Percentiles rank a stretch among this genome's conserved stretches.
Evolutionary conservation across 441 rosid genomes (phyloP).

Genomic region (Eutrema salsugineum): DNA sequence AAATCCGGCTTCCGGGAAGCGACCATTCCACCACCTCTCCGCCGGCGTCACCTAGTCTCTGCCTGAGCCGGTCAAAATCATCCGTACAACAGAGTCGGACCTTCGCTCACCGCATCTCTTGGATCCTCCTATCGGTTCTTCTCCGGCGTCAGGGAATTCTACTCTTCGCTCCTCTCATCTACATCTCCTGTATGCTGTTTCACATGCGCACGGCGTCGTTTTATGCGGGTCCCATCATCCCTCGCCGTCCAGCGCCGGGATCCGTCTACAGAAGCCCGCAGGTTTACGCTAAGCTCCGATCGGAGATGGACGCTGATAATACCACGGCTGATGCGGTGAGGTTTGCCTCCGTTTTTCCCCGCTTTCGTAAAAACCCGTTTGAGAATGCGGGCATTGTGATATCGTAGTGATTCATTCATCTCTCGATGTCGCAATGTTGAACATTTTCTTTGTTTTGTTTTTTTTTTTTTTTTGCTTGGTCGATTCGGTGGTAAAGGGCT

Average conservation of each 20-base stretch:
- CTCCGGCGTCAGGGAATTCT: slow-evolving; percentile 84
- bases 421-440: not conserved
- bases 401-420: not conserved
- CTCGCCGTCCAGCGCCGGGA: slow-evolving; percentile 65
- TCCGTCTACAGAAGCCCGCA: slow-evolving; percentile 82
- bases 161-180: slow-evolving; percentile 70
- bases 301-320: slow-evolving; percentile 72
- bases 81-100: slow-evolving; percentile 37
- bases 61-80: slow-evolving; percentile 44
- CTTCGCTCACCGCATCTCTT: slow-evolving; percentile 57
- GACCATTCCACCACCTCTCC: slow-evolving; percentile 40
- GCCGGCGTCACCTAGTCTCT: slow-evolving; percentile 71
- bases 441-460: not conserved
- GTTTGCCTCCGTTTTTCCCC: slow-evolving; percentile 13
- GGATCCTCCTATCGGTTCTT: slow-evolving; percentile 65
- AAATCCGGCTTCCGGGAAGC: slow-evolving; percentile 60
- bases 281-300: slow-evolving; percentile 60
- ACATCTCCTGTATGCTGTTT: slow-evolving; percentile 78
- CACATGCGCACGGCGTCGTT: slow-evolving; percentile 78
- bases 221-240: slow-evolving; percentile 50
- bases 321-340: slow-evolving; percentile 80
- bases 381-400: slow-evolving; percentile 5
- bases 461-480: not conserved
- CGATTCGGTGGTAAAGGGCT: not conserved
- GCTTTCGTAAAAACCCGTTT: not conserved